A percentile compares a stretch with the other conserved stretches of the same genome.
phyloP scores from a whole-genome alignment of 306 rosid species.

The Vigna angularis region DNA sequence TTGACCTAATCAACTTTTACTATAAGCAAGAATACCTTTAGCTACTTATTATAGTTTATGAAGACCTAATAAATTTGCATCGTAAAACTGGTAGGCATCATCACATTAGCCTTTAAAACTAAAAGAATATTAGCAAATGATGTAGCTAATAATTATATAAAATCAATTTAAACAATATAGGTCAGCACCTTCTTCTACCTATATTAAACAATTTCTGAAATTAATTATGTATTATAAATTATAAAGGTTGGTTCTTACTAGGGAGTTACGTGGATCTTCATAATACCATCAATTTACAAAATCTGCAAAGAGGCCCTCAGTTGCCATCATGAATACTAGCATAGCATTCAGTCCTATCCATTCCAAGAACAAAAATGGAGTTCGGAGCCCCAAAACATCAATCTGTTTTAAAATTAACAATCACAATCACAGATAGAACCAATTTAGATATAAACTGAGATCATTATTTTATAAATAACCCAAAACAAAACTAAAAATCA shows the following conservation, averaged over 20 bases:
- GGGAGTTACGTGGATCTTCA: conserved; percentile 49
- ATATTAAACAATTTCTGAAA: background rate
- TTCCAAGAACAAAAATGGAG: conserved; percentile 78
- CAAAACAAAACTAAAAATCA: no score
- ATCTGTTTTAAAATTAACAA: conserved; percentile 49
- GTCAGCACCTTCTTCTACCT: background rate
- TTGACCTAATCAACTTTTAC: no score
- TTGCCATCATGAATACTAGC: conserved; percentile 91
- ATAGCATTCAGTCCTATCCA: conserved; percentile 97
- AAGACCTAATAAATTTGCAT: no score
- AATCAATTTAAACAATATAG: background rate
- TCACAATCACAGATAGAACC: background rate
- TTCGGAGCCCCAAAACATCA: conserved; percentile 77
- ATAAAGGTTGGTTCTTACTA: conserved; percentile 52
- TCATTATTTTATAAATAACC: no score
- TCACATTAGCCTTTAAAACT: no score
- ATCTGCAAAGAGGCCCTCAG: conserved; percentile 86
- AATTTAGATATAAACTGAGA: background rate
- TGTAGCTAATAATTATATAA: no score
- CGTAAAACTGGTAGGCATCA: no score
- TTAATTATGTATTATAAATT: background rate
- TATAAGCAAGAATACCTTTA: no score
- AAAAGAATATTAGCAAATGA: no score
- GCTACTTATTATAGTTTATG: no score
- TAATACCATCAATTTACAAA: conserved; percentile 90